Conservation (phyloP, 139 green algal species). For the Spirogloea muscicola region DNA sequence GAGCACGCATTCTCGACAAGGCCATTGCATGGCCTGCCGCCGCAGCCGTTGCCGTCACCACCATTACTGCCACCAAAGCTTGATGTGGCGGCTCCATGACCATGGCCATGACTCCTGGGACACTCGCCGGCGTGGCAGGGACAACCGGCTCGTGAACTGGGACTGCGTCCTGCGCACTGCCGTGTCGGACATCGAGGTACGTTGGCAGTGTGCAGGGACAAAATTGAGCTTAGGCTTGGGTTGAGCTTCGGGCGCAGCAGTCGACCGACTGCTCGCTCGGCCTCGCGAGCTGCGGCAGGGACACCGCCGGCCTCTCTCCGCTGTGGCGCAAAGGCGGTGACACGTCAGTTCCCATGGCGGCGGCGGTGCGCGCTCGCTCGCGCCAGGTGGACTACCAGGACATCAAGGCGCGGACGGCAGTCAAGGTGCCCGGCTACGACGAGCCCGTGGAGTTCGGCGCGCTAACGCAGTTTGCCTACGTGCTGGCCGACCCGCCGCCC, state of each 20-base stretch:
- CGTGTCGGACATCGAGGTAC: constrained; percentile 96
- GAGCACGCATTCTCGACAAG: neutral
- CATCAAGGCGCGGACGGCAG: constrained; percentile 63
- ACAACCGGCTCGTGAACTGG: constrained; percentile 99
- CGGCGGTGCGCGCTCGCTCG: too few relatives aligned
- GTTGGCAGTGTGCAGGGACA: too few relatives aligned
- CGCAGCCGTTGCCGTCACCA: neutral
- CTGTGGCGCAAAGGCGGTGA: too few relatives aligned
- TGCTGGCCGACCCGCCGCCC: constrained; percentile 73
- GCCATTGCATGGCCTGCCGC: neutral
- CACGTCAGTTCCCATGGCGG: too few relatives aligned
- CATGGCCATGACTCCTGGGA: neutral
- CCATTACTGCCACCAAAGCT: neutral
- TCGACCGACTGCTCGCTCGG: too few relatives aligned
- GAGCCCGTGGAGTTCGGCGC: constrained; percentile 91
- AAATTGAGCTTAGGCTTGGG: too few relatives aligned
- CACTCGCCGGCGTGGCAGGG: constrained; percentile 47
- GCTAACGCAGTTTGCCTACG: constrained; percentile 92
- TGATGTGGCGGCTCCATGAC: neutral
- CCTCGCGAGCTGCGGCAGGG: too few relatives aligned
- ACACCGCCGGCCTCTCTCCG: too few relatives aligned
- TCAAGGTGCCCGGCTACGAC: constrained; percentile 69
- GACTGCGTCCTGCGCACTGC: constrained; percentile 84
- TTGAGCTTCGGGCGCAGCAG: too few relatives aligned
- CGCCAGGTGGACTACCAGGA: constrained; percentile 91